phyloP scores from a whole-genome alignment of 2,329 filamentous ascomycete genomes.

The Davidsoniella australis region DNA sequence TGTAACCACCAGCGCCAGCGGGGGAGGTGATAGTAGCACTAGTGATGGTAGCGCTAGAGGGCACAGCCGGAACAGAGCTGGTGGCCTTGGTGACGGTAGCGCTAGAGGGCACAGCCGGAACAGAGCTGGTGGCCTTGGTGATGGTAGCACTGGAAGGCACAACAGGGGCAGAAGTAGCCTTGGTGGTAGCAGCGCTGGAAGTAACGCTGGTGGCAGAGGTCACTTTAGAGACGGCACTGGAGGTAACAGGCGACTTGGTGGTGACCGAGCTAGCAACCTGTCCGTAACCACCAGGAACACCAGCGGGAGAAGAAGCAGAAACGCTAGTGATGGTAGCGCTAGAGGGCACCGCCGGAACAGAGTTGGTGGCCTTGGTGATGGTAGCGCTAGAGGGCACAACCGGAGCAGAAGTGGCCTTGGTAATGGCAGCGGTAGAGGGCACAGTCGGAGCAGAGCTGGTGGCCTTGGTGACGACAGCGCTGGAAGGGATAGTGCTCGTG shows the following conservation, averaged over 20 bases:
- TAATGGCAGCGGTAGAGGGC: neutral
- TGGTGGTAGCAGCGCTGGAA: neutral
- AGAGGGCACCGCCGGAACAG: neutral
- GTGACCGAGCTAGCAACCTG: neutral
- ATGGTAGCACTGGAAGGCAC: neutral
- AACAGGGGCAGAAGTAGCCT: neutral
- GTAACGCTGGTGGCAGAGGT: neutral
- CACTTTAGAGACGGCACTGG: fast-evolving
- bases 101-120: neutral
- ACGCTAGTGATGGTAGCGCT: neutral
- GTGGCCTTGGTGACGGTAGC: neutral
- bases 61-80: neutral
- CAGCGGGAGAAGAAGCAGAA: neutral
- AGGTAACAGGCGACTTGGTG: neutral
- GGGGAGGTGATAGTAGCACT: neutral
- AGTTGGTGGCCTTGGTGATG: neutral
- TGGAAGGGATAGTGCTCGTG: neutral
- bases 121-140: neutral
- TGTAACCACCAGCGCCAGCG: no score
- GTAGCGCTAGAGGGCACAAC: neutral
- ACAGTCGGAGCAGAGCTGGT: no score
- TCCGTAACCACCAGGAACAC: neutral
- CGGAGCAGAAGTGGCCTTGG: no score
- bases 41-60: neutral
- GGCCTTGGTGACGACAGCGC: neutral